Base-by-base conservation (phyloP, 768 basidiomycete genomes). In the Boletus huronensis region DNA sequence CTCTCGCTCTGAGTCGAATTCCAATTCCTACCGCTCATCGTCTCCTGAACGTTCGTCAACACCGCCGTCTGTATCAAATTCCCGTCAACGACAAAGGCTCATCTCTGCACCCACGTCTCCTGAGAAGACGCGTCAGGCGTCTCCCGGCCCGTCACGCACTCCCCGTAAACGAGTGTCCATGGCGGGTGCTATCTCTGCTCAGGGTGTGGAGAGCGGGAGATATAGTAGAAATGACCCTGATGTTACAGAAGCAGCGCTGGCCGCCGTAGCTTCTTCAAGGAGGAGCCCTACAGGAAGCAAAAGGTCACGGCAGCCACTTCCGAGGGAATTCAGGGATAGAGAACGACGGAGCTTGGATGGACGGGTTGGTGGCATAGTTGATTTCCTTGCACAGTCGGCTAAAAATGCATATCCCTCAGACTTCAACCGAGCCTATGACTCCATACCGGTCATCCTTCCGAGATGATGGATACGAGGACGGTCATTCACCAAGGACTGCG, bases 221-320 rank as follows among this genome's bases (percentile, higher is more conserved):
- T 65, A 67, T 25, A 48, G 50, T 49, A 57, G 58, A 39, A 62
- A 59, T 19, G 59, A 62, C 19, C 60, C 64, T 17, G 76, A 81
- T 61, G 72, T 85, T 31, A 77, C 79, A 2, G 75, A 77, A 26
- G 78, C 82, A 50, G 85, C 86, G 43, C 66, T 88, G 58, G 82
- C 80, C 41, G 81, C 84, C 32, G 80, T 85, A 39, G 80, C 82
- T 5, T 79, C 79, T 3, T 77, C 82, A 26, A 72, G 84, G 54
- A 72, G 77, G 52, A 83, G 81, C 58, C 80, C 81, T 10, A 73
- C 71, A 51, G 65, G 70, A 58, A 65, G 58, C 32, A 70, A 58
- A 75, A 82, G 59, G 76, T 78, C 67, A 61, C 75, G 57, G 29
- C 79, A 81, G 32, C 79, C 81, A 1, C 63, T 83, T 43, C 82